Percentiles rank a stretch among this genome's conserved stretches.
These are phyloP conservation scores for Erysimum pusillum DNA, from an alignment of 441 rosid genomes.

Conservation along the genomic window DNA sequence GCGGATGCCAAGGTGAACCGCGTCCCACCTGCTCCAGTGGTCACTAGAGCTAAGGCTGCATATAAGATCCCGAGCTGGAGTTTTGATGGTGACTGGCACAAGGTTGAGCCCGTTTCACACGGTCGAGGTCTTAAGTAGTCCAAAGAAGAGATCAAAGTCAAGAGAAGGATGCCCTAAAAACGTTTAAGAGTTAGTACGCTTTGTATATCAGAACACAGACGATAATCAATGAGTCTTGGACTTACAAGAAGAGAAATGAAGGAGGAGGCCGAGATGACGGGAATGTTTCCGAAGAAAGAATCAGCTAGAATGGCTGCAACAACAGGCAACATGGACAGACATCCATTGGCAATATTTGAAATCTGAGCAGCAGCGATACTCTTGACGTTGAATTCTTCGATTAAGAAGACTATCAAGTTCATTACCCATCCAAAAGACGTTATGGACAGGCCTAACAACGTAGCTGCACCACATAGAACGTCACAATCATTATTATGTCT, in stretches of 20 bases:
- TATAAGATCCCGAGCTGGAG: slow-evolving; percentile 53
- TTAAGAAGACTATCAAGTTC: slow-evolving; percentile 60
- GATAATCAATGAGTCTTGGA: neutral
- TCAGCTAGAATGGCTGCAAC: slow-evolving; percentile 55
- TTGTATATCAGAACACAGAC: neutral
- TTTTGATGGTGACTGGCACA: slow-evolving; percentile 50
- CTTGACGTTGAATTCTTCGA: slow-evolving; percentile 51
- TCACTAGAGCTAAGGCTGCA: slow-evolving; percentile 47
- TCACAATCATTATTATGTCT: neutral
- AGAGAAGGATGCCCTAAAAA: slow-evolving; percentile 52
- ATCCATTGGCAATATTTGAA: slow-evolving; percentile 48
- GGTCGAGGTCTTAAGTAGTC: slow-evolving; percentile 51
- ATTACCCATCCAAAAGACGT: slow-evolving; percentile 44
- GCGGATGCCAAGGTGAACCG: slow-evolving; percentile 53
- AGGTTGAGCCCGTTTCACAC: slow-evolving; percentile 45
- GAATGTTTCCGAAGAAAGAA: slow-evolving; percentile 50
- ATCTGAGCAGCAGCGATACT: slow-evolving; percentile 56
- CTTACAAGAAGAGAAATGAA: slow-evolving; percentile 44
- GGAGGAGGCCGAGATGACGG: slow-evolving; percentile 46
- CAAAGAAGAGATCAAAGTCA: slow-evolving; percentile 51
- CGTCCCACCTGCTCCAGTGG: slow-evolving; percentile 53
- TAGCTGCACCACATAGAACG: slow-evolving; percentile 38
- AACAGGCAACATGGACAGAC: slow-evolving; percentile 45
- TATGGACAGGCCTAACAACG: slow-evolving; percentile 40
- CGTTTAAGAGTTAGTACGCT: neutral